These are phyloP conservation scores for Vitis hybrid DNA, from an alignment of 177 flowering plant species.

Conservation along the genomic window DNA sequence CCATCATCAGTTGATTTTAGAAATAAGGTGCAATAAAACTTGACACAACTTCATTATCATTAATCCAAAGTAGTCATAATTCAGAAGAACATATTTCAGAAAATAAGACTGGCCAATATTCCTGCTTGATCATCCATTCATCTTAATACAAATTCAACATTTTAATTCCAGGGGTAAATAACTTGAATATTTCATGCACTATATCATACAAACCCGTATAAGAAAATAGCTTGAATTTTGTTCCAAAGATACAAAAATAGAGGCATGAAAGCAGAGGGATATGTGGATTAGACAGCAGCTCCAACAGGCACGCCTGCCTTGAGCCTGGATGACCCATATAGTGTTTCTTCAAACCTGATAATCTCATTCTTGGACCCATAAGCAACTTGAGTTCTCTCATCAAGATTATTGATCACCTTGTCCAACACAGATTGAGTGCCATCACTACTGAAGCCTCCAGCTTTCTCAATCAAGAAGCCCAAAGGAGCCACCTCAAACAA, in stretches of 20 bases:
- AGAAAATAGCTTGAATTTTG: conserved; percentile 5
- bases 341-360: conserved; percentile 83
- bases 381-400: conserved; percentile 95
- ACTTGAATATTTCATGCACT: conserved; percentile 9
- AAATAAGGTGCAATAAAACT: neutral
- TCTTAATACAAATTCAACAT: neutral
- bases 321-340: conserved; percentile 86
- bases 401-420: conserved; percentile 63
- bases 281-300: conserved; percentile 57
- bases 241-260: neutral
- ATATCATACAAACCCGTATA: conserved; percentile 5
- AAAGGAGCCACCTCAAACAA: conserved; percentile 96
- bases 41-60: neutral
- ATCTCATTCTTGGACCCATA: conserved; percentile 96
- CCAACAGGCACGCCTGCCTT: conserved; percentile 76
- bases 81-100: neutral
- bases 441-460: conserved; percentile 93
- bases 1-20: neutral
- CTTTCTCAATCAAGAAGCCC: conserved; percentile 82
- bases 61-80: neutral
- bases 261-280: neutral
- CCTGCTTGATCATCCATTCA: neutral
- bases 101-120: neutral
- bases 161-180: neutral
- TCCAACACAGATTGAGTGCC: conserved; percentile 79